phyloP scores from a whole-genome alignment of 2,329 filamentous ascomycete species.

The Pyrenophora graminea region DNA sequence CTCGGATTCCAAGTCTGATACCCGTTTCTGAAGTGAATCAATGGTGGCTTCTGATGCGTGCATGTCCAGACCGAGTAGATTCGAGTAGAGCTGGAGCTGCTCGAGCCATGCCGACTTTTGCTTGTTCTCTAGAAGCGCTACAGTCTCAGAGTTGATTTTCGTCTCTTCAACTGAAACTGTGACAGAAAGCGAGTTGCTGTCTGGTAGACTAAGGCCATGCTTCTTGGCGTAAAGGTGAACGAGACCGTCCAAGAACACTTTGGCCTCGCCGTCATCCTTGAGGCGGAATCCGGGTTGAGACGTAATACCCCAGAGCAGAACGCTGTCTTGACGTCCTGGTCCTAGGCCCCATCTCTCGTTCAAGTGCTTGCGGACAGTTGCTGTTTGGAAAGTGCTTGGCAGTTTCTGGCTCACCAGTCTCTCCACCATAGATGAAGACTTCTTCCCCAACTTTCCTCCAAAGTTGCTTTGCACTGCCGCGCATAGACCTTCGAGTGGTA shows the following conservation, averaged over 20 bases:
- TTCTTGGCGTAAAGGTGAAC: constrained; percentile 13
- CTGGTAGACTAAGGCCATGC: constrained; percentile 11
- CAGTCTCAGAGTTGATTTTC: background rate
- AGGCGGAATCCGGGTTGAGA: constrained; percentile 15
- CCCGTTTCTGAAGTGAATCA: constrained; percentile 13
- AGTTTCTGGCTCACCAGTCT: background rate
- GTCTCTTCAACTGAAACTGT: background rate
- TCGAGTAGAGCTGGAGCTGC: constrained; percentile 15
- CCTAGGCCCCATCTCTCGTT: constrained; percentile 9
- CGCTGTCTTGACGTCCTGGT: constrained; percentile 16
- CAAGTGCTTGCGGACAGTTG: background rate
- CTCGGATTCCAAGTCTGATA: constrained; percentile 18
- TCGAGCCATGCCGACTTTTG: constrained; percentile 17
- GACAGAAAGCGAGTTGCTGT: constrained; percentile 9
- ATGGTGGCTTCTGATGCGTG: constrained; percentile 11
- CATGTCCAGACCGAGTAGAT: constrained; percentile 15
- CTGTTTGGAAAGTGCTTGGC: background rate
- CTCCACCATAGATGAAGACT: constrained; percentile 1
- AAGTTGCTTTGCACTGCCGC: constrained; percentile 36
- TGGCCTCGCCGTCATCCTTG: constrained; percentile 12
- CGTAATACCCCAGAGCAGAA: constrained; percentile 15
- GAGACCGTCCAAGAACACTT: constrained; percentile 12
- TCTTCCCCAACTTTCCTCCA: constrained; percentile 36
- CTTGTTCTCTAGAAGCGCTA: background rate
- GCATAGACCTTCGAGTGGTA: constrained; percentile 42